Percentiles rank a stretch among this genome's conserved stretches.
Evolutionary conservation across 2,329 filamentous ascomycete genomes (phyloP).

Genomic region (Teratosphaeria pseudoeucalypti): DNA sequence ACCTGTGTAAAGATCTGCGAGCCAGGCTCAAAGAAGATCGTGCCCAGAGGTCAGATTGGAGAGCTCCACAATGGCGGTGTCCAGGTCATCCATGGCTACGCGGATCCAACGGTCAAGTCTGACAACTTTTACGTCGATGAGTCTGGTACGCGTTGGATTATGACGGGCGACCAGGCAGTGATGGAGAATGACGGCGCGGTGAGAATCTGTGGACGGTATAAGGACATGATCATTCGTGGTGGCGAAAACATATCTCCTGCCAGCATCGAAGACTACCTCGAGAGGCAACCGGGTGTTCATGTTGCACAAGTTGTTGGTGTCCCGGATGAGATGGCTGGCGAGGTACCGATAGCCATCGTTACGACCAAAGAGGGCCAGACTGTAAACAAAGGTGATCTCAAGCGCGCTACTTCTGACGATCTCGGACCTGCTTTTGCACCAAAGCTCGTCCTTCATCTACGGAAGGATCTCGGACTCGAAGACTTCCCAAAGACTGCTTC

Average conservation of each 20-base stretch:
- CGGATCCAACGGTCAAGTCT: constrained; percentile 18
- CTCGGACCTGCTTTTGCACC: constrained; percentile 33
- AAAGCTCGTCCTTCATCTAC: constrained; percentile 32
- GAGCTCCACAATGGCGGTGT: constrained; percentile 24
- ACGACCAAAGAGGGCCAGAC: constrained; percentile 25
- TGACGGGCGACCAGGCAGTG: constrained; percentile 51
- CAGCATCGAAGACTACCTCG: constrained; percentile 27
- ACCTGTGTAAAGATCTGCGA: constrained; percentile 26
- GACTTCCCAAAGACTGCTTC: constrained; percentile 33
- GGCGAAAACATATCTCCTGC: constrained; percentile 55
- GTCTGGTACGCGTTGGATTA: constrained; percentile 46
- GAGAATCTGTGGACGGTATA: constrained; percentile 25
- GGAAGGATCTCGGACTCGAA: constrained; percentile 30
- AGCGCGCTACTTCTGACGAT: constrained; percentile 27
- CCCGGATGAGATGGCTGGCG: constrained; percentile 36
- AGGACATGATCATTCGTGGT: constrained; percentile 37
- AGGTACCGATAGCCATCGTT: constrained; percentile 39
- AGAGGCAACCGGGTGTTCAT: constrained; percentile 26
- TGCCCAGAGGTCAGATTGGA: constrained; percentile 21
- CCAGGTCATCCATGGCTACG: constrained; percentile 21
- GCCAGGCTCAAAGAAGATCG: constrained; percentile 14
- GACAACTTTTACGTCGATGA: constrained; percentile 23
- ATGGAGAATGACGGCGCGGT: constrained; percentile 36
- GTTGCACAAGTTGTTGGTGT: constrained; percentile 35
- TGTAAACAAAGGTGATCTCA: constrained; percentile 21